Evolutionary conservation across 257 asterid genomes (phyloP).

Genomic region (Linderniella brevidens): DNA sequence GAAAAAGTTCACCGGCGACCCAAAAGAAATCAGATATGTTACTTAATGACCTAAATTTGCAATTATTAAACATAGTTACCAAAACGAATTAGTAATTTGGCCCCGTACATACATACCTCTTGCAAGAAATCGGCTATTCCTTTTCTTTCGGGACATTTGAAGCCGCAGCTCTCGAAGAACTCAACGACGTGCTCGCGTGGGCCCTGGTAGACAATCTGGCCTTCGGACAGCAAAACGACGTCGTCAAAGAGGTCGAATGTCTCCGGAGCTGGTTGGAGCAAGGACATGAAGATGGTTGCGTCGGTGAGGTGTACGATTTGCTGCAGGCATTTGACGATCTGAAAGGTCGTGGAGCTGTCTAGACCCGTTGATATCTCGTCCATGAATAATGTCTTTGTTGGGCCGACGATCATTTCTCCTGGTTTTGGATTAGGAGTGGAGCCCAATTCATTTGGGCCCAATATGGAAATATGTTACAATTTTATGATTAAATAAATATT

Average conservation of each 20-base stretch:
- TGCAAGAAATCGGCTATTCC: slow-evolving; percentile 46
- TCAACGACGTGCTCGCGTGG: slow-evolving; percentile 30
- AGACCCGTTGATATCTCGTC: slow-evolving; percentile 68
- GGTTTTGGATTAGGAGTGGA: slow-evolving; percentile 8
- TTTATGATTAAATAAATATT: too few species aligned
- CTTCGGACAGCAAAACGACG: slow-evolving; percentile 43
- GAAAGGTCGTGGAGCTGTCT: slow-evolving; percentile 68
- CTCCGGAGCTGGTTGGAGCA: slow-evolving; percentile 72
- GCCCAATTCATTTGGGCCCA: too few species aligned
- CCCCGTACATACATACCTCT: slow-evolving; percentile 23
- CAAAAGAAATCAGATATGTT: too few species aligned
- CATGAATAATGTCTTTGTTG: slow-evolving; percentile 47
- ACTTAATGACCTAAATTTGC: too few species aligned
- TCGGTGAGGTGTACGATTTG: slow-evolving; percentile 51
- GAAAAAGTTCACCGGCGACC: too few species aligned
- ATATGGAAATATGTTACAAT: not conserved
- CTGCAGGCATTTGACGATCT: slow-evolving; percentile 47
- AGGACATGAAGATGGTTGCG: slow-evolving; percentile 53
- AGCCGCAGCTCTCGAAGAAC: slow-evolving; percentile 46
- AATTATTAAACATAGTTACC: too few species aligned
- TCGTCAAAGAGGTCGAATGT: slow-evolving; percentile 61
- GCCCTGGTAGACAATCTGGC: slow-evolving; percentile 59
- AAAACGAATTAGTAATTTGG: too few species aligned
- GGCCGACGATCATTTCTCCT: slow-evolving; percentile 73
- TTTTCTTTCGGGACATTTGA: slow-evolving; percentile 60